These are phyloP conservation scores for Nasturtium officinale DNA, from an alignment of 345 rosid species.

Conservation along the genomic window DNA sequence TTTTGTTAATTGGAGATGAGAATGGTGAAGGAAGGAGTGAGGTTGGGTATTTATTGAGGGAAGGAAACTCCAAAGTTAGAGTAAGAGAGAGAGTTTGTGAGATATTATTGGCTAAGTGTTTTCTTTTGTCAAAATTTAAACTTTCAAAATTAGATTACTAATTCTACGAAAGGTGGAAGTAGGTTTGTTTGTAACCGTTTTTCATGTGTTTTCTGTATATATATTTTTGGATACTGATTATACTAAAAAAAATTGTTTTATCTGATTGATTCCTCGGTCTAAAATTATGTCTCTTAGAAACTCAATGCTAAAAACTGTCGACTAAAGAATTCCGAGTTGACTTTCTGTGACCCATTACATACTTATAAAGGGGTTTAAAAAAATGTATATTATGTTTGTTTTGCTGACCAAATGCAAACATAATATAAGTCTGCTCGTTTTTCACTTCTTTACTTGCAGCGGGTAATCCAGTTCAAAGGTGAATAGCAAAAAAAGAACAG, in stretches of 20 bases:
- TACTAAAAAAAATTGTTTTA: background rate
- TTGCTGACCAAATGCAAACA: slow-evolving; percentile 27
- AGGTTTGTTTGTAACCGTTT: slow-evolving; percentile 45
- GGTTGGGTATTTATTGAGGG: slow-evolving; percentile 46
- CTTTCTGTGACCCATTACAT: slow-evolving; percentile 26
- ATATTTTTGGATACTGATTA: background rate
- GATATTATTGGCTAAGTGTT: slow-evolving; percentile 12
- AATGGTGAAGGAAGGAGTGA: slow-evolving; percentile 28
- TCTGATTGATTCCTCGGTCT: background rate
- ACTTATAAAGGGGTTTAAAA: background rate
- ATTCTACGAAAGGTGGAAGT: slow-evolving; percentile 33
- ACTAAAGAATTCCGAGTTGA: slow-evolving; percentile 24
- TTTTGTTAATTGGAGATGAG: slow-evolving; percentile 27
- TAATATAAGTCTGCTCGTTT: slow-evolving; percentile 6
- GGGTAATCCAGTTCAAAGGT: slow-evolving; percentile 17
- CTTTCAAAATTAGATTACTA: slow-evolving; percentile 9
- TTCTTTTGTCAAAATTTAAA: slow-evolving; percentile 9
- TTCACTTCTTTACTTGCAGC: slow-evolving; percentile 21
- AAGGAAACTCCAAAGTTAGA: slow-evolving; percentile 28
- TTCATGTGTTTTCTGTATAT: background rate
- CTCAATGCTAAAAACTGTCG: background rate
- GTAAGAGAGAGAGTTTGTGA: slow-evolving; percentile 1
- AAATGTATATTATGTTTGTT: slow-evolving; percentile 3
- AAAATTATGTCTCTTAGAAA: background rate
- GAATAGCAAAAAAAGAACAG: background rate